phyloP scores from a whole-genome alignment of 2,329 filamentous ascomycete species.

The Cladosporium sp. region DNA sequence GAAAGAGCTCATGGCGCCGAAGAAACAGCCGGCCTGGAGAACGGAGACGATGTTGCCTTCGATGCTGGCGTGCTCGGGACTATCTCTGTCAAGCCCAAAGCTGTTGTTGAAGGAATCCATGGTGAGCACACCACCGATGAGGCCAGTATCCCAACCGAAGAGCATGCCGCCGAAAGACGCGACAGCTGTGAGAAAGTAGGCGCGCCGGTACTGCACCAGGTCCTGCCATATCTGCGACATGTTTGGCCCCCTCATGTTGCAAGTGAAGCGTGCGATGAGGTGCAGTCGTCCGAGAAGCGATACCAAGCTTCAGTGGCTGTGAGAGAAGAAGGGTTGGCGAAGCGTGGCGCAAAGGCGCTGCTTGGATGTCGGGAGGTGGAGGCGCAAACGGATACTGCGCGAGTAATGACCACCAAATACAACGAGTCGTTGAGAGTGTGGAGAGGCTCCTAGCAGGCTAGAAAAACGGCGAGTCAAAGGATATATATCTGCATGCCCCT shows the following conservation, averaged over 20 bases:
- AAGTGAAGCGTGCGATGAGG: neutral
- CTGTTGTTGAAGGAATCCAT: conserved; percentile 40
- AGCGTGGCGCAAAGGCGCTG: neutral
- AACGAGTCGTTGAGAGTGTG: no score
- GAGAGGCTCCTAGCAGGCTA: neutral
- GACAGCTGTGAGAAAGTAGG: conserved; percentile 37
- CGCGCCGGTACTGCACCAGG: conserved; percentile 34
- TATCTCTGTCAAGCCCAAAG: conserved; percentile 32
- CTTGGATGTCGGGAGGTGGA: conserved; percentile 8
- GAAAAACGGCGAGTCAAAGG: neutral
- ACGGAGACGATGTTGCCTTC: conserved; percentile 41
- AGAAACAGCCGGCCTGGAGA: conserved; percentile 40
- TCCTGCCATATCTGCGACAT: conserved; percentile 33
- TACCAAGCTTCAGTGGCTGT: neutral
- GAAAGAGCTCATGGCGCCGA: conserved; percentile 38
- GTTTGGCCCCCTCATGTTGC: conserved; percentile 29
- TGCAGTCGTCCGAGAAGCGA: neutral
- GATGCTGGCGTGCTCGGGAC: conserved; percentile 32
- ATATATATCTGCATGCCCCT: neutral
- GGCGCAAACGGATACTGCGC: conserved; percentile 5
- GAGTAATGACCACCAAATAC: neutral
- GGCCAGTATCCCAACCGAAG: conserved; percentile 24
- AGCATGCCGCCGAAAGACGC: conserved; percentile 34
- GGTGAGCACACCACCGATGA: conserved; percentile 34
- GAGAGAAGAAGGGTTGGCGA: conserved; percentile 4